Percentiles rank a stretch among this genome's conserved stretches.
Evolutionary conservation across 257 asterid species (phyloP).

Genomic region (Paraleonurus japonicus): DNA sequence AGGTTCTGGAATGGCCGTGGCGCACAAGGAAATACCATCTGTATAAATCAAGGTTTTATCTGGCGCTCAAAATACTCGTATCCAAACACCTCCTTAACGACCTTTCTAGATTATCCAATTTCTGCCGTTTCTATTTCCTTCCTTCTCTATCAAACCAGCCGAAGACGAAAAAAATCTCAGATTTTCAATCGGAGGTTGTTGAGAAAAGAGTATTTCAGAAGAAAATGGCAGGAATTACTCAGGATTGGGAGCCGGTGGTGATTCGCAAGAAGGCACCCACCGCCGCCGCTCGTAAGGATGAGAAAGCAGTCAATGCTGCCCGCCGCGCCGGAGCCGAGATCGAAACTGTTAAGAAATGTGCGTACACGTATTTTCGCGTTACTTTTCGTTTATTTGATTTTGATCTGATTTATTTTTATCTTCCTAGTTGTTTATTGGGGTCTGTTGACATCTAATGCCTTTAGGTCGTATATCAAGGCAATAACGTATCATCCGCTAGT

Average conservation of each 20-base stretch:
- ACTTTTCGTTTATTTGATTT: neutral
- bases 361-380: neutral
- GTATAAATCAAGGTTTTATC: neutral
- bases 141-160: neutral
- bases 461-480: neutral
- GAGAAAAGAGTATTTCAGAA: constrained; percentile 24
- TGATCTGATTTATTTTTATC: neutral
- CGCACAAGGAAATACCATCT: neutral
- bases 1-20: constrained; percentile 28
- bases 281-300: constrained; percentile 92
- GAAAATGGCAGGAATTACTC: constrained; percentile 57
- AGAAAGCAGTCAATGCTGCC: constrained; percentile 96
- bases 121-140: neutral
- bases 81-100: neutral
- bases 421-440: neutral
- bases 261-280: constrained; percentile 89
- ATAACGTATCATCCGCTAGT: neutral
- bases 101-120: neutral
- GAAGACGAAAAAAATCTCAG: neutral
- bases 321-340: constrained; percentile 95
- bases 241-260: constrained; percentile 96
- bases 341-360: constrained; percentile 79
- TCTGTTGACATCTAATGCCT: neutral
- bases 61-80: neutral
- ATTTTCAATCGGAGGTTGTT: neutral